These are phyloP conservation scores for Ormosia emarginata DNA, from an alignment of 306 rosid genomes.

Conservation along the genomic window DNA sequence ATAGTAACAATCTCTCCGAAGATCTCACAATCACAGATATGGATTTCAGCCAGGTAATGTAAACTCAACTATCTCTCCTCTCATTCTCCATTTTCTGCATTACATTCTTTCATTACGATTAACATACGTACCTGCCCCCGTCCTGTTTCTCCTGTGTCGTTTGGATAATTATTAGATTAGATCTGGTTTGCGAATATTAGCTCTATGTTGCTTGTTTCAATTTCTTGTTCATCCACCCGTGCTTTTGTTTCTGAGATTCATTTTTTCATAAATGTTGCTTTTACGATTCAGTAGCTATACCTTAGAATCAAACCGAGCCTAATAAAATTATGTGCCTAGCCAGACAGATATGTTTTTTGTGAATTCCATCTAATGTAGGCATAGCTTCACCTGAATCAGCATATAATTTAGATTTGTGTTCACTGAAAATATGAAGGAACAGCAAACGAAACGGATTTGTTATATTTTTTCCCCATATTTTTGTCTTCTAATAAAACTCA, in stretches of 20 bases:
- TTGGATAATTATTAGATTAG: not conserved
- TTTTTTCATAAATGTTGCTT: not conserved
- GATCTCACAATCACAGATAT: not conserved
- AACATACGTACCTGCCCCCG: not conserved
- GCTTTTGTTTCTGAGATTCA: not conserved
- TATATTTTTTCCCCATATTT: not conserved
- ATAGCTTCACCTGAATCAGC: not conserved
- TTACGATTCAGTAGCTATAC: not conserved
- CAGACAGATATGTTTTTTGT: no score
- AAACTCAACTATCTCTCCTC: not conserved
- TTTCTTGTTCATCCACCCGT: not conserved
- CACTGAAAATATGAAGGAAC: not conserved
- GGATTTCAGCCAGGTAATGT: slow-evolving; percentile 34
- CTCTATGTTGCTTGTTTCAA: not conserved
- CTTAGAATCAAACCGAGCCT: not conserved
- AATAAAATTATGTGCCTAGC: not conserved
- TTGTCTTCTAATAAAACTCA: not conserved
- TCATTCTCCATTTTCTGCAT: not conserved
- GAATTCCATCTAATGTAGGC: no score
- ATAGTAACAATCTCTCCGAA: not conserved
- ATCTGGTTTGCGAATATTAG: not conserved
- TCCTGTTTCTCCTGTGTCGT: not conserved
- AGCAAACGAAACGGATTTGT: not conserved
- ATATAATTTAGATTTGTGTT: not conserved
- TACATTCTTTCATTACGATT: not conserved